Evolutionary conservation across 2,329 filamentous ascomycete species (phyloP).

Genomic region (Xylariaceae sp.): DNA sequence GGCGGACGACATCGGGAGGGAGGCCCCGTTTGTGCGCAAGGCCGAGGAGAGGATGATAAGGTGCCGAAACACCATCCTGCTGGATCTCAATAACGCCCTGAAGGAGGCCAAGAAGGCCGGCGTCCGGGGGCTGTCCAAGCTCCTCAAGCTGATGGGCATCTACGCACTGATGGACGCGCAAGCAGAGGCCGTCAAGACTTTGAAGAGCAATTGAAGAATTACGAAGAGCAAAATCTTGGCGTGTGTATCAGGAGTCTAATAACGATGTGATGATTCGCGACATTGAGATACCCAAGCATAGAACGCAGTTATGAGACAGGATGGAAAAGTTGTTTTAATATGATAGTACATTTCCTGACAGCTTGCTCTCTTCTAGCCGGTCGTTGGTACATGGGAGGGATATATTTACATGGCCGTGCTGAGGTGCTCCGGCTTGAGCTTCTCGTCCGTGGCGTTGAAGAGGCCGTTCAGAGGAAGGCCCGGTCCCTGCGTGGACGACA

Average conservation of each 20-base stretch:
- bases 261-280: not conserved
- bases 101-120: slow-evolving; percentile 37
- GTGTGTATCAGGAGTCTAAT: no score
- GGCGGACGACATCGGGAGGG: slow-evolving; percentile 36
- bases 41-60: slow-evolving; percentile 43
- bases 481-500: slow-evolving; percentile 81
- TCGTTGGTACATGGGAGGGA: not conserved
- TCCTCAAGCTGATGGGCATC: slow-evolving; percentile 45
- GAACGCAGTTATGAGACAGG: no score
- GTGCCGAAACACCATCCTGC: slow-evolving; percentile 49
- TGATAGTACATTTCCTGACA: no score
- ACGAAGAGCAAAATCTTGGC: no score
- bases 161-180: slow-evolving; percentile 47
- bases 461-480: slow-evolving; percentile 81
- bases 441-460: slow-evolving; percentile 56
- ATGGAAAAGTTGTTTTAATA: no score
- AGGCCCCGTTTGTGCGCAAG: slow-evolving; percentile 42
- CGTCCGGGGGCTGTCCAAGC: slow-evolving; percentile 32
- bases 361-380: slow-evolving; percentile 2
- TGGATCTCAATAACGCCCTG: slow-evolving; percentile 45
- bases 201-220: slow-evolving; percentile 31
- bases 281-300: slow-evolving; percentile 13
- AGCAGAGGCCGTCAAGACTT: slow-evolving; percentile 41
- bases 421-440: slow-evolving; percentile 44
- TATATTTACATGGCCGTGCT: slow-evolving; percentile 45